phyloP scores from a whole-genome alignment of 2,329 filamentous ascomycete species.

The Penicillium sp. region DNA sequence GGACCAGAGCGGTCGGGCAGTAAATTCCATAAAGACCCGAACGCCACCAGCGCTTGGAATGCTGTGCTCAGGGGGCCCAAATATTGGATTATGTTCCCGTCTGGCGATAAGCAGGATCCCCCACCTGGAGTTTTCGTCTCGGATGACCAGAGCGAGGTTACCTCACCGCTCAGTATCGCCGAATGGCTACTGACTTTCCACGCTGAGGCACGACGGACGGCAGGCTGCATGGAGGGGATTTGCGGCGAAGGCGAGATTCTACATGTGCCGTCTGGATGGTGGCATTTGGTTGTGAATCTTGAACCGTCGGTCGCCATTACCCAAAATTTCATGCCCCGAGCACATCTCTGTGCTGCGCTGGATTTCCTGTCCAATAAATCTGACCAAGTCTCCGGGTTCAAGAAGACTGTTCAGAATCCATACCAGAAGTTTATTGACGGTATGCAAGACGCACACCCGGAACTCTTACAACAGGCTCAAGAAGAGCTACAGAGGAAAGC shows the following conservation, averaged over 20 bases:
- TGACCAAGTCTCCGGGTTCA: constrained; percentile 86
- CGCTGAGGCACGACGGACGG: constrained; percentile 70
- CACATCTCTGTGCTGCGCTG: constrained; percentile 72
- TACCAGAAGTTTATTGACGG: constrained; percentile 73
- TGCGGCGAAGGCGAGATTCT: constrained; percentile 82
- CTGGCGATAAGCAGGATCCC: constrained; percentile 58
- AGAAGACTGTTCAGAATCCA: constrained; percentile 67
- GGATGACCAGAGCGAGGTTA: constrained; percentile 87
- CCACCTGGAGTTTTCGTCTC: constrained; percentile 91
- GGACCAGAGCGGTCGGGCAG: constrained; percentile 84
- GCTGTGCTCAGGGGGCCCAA: constrained; percentile 86
- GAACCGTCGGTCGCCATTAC: constrained; percentile 84
- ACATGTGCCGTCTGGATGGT: constrained; percentile 93
- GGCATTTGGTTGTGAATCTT: constrained; percentile 91
- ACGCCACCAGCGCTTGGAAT: constrained; percentile 81
- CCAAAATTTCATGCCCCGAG: constrained; percentile 86
- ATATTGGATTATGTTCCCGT: constrained; percentile 99
- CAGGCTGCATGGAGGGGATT: constrained; percentile 81
- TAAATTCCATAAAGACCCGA: constrained; percentile 86
- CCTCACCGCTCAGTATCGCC: constrained; percentile 90
- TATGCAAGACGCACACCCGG: constrained; percentile 63
- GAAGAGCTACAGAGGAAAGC: constrained; percentile 63
- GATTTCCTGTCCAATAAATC: constrained; percentile 78
- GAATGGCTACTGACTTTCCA: constrained; percentile 95
- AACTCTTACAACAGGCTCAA: constrained; percentile 66